These are phyloP conservation scores for Phialophora macrospora DNA, from an alignment of 2,329 filamentous ascomycete species.

Conservation along the genomic window DNA sequence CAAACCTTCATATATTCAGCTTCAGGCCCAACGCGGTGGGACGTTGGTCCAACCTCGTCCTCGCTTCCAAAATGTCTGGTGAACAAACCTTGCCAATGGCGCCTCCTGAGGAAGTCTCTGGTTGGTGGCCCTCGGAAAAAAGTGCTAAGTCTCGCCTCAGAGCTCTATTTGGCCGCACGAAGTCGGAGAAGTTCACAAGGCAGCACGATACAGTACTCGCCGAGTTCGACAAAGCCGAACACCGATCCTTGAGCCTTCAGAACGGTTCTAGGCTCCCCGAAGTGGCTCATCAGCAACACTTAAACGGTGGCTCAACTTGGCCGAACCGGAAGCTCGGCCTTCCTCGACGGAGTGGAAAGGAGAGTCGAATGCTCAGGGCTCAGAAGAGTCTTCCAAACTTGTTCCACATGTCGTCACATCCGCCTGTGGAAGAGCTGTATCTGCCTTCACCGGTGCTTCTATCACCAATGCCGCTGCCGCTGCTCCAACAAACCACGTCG, in stretches of 20 bases:
- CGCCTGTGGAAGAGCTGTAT: neutral
- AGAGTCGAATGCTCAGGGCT: neutral
- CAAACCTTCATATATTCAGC: neutral
- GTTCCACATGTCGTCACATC: slow-evolving; percentile 16
- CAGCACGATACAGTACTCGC: slow-evolving; percentile 11
- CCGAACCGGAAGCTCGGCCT: slow-evolving; percentile 14
- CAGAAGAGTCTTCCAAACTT: slow-evolving; percentile 30
- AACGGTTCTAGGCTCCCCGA: neutral
- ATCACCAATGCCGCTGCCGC: slow-evolving; percentile 20
- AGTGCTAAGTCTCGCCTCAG: slow-evolving; percentile 32
- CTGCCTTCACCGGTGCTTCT: slow-evolving; percentile 13
- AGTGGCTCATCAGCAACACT: neutral
- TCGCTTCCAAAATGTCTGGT: slow-evolving; percentile 20
- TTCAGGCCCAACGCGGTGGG: neutral
- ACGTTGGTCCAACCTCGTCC: neutral
- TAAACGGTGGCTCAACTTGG: slow-evolving; percentile 19
- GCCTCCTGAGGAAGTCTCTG: slow-evolving; percentile 25
- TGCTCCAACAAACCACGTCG: slow-evolving; percentile 17
- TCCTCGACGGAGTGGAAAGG: slow-evolving; percentile 11
- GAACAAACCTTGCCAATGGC: slow-evolving; percentile 13
- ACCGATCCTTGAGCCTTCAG: neutral
- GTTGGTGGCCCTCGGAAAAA: slow-evolving; percentile 32
- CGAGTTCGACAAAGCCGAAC: neutral
- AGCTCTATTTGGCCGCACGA: slow-evolving; percentile 30
- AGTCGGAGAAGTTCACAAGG: slow-evolving; percentile 26